Evolutionary conservation across 805 yeast genomes (phyloP).

Genomic region (Alloascoidea hylecoeti): DNA sequence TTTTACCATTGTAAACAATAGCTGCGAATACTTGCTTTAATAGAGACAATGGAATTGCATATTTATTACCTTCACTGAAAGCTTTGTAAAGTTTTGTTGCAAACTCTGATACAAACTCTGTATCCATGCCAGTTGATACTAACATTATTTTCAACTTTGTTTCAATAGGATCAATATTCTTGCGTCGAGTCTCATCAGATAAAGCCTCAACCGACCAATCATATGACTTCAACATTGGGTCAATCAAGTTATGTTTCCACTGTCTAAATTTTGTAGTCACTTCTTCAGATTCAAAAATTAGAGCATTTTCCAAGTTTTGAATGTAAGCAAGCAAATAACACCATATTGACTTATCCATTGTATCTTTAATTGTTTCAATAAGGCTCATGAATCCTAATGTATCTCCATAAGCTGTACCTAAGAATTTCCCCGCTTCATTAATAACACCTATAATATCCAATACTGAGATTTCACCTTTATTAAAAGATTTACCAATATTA

Average conservation of each 20-base stretch:
- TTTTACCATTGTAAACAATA: conserved; percentile 55
- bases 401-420: conserved; percentile 31
- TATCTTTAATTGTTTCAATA: conserved; percentile 33
- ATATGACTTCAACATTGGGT: conserved; percentile 33
- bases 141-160: conserved; percentile 56
- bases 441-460: conserved; percentile 55
- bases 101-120: conserved; percentile 14
- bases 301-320: conserved; percentile 25
- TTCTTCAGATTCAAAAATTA: conserved; percentile 30
- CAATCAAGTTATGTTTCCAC: conserved; percentile 38
- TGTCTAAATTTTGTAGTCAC: conserved; percentile 23
- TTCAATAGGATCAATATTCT: conserved; percentile 19
- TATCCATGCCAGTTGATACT: conserved; percentile 19
- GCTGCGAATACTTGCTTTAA: conserved; percentile 49
- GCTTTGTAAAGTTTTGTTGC: conserved; percentile 30
- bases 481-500: conserved; percentile 38
- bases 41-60: conserved; percentile 62
- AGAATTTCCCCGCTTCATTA: conserved; percentile 38
- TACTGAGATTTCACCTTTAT: conserved; percentile 32
- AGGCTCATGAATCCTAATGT: conserved; percentile 34
- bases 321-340: conserved; percentile 28
- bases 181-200: conserved; percentile 28
- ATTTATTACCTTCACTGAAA: conserved; percentile 46
- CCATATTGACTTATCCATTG: conserved; percentile 42
- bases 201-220: conserved; percentile 50